Evolutionary conservation across 2,329 filamentous ascomycete genomes (phyloP), one percentile per base, ranked within the genome.

Genomic region (Exophiala spinifera): DNA sequence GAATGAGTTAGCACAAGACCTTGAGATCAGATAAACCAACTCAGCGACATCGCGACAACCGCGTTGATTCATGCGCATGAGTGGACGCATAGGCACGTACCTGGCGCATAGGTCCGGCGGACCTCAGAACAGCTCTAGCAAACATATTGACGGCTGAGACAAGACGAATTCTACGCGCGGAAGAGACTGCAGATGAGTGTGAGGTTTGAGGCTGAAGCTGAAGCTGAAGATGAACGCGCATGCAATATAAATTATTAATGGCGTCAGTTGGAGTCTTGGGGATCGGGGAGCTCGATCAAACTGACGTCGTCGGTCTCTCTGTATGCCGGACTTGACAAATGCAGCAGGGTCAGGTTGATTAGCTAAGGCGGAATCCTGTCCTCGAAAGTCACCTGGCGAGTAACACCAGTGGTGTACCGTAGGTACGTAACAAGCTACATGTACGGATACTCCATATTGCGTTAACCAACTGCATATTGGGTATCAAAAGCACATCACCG

Each of bases 21-120:
- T 28, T 19, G 6, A 17, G 4, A 15, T 13, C 19, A 8, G 17
- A 28, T n/a, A 34, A 23, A 25, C 15, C 14, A 3, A 20, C 13
- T 10, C 14, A 49, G 23, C 15, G 10, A 37, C 14, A n/a, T 42
- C 36, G 40, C 8, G 25, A 11, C n/a, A 15, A 10, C 5, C 36
- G 15, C 36, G 11, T 15, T 19, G 36, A n/a, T n/a, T 15, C 14
- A 44, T 6, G 10, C 11, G 21, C 13, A 33, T 33, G 42, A 46
- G 33, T 17, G 31, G 53, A 28, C 36, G 13, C 19, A 17, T 36
- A 25, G 8, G 10, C 28, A 28, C 81, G 69, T 75, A 88, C 86
- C 75, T 80, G 80, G 71, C 79, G 82, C 63, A 88, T 71, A 62
- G 86, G 84, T 74, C 84, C 82, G 50, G 80, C 79, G 64, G 79